A percentile compares a stretch with the other conserved stretches of the same genome.
Conservation (phyloP, 2,329 filamentous ascomycete genomes). For the Decorospora gaudefroyi region DNA sequence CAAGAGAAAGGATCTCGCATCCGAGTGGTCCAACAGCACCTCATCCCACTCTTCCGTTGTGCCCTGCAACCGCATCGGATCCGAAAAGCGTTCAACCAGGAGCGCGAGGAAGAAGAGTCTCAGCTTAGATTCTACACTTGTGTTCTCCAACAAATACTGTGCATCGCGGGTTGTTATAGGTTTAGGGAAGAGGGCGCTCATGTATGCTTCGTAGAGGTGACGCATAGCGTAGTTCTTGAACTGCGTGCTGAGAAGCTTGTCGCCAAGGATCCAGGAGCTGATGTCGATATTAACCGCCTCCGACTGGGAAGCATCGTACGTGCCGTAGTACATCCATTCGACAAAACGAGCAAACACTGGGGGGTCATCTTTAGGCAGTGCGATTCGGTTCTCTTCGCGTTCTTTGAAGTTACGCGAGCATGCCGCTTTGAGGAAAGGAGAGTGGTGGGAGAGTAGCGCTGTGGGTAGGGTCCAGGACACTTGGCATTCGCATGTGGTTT, state of each 20-base stretch:
- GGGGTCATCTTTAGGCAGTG: slow-evolving; percentile 17
- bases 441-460: slow-evolving; percentile 16
- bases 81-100: background rate
- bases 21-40: slow-evolving; percentile 5
- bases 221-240: slow-evolving; percentile 24
- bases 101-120: slow-evolving; percentile 8
- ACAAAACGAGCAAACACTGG: slow-evolving; percentile 19
- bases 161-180: slow-evolving; percentile 13
- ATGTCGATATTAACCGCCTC: slow-evolving; percentile 9
- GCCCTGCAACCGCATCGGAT: slow-evolving; percentile 2
- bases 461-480: slow-evolving; percentile 19
- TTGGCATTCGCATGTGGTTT: background rate
- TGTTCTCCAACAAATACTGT: slow-evolving; percentile 12
- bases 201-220: slow-evolving; percentile 9
- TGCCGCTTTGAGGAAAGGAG: slow-evolving; percentile 16
- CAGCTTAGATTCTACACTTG: slow-evolving; percentile 9
- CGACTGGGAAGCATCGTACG: background rate
- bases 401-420: slow-evolving; percentile 19
- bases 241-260: slow-evolving; percentile 13
- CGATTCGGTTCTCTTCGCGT: slow-evolving; percentile 11
- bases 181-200: slow-evolving; percentile 31
- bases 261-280: slow-evolving; percentile 18
- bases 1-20: slow-evolving; percentile 8
- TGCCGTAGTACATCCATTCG: slow-evolving; percentile 24
- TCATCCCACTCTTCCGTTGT: slow-evolving; percentile 17